Conservation (phyloP, 164 flowering plant species). For the Cinnamomum micranthum region DNA sequence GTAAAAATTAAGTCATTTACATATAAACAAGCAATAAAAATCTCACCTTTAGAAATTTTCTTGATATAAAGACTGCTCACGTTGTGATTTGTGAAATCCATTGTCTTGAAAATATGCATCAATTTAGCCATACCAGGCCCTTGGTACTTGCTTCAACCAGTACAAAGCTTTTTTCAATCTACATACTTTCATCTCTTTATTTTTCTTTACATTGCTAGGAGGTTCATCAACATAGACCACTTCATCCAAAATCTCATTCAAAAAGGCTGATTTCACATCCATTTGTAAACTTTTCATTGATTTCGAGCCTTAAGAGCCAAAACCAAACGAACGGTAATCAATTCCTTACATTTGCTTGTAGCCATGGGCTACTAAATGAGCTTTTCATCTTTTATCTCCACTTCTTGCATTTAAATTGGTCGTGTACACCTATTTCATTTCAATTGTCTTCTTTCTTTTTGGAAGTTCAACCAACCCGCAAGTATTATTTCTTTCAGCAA, state of each 20-base stretch:
- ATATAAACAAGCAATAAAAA: background rate
- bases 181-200: background rate
- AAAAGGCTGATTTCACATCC: background rate
- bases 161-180: background rate
- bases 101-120: background rate
- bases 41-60: no score
- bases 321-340: background rate
- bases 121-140: background rate
- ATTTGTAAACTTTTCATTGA: background rate
- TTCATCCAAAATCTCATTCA: background rate
- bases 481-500: background rate
- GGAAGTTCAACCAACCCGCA: background rate
- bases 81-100: no score
- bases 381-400: background rate
- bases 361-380: background rate
- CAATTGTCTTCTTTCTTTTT: background rate
- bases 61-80: no score
- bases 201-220: background rate
- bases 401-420: background rate
- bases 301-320: no score
- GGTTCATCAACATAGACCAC: background rate
- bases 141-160: background rate
- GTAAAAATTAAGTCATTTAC: constrained; percentile 2
- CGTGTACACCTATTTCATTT: background rate
- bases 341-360: background rate